phyloP scores from a whole-genome alignment of 2,329 filamentous ascomycete genomes.

The Zasmidium angulare region DNA sequence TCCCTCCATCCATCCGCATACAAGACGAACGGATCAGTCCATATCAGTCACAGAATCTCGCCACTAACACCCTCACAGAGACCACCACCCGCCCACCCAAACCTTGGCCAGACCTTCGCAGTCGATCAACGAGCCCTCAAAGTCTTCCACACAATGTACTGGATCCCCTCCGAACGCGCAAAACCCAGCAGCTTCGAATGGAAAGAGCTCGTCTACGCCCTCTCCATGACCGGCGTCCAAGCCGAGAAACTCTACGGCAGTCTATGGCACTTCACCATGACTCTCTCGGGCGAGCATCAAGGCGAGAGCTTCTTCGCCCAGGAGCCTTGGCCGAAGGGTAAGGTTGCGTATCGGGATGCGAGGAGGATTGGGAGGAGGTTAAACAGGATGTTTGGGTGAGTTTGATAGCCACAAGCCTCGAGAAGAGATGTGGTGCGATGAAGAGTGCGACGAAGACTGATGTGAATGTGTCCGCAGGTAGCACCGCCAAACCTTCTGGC shows the following conservation, averaged over 20 bases:
- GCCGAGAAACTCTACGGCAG: neutral
- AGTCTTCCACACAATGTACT: neutral
- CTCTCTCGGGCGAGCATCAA: neutral
- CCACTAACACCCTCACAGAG: neutral
- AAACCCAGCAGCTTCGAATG: neutral
- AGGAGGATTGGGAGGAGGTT: neutral
- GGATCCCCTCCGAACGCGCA: neutral
- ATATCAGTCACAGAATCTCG: neutral
- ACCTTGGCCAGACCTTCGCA: neutral
- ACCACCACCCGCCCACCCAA: neutral
- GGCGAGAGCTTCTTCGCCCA: neutral
- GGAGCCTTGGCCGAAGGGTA: neutral
- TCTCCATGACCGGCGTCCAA: neutral
- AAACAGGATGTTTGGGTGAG: neutral
- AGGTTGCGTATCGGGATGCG: neutral
- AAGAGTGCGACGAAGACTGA: no score
- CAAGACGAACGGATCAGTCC: neutral
- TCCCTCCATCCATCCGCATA: no score
- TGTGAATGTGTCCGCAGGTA: no score
- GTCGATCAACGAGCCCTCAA: neutral
- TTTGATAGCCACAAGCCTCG: no score
- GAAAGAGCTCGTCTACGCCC: neutral
- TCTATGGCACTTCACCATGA: neutral
- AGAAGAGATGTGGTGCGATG: no score
- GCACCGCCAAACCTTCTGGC: neutral